Evolutionary conservation across 2,329 filamentous ascomycete genomes (phyloP).

Genomic region (Cercospora brassicicola): DNA sequence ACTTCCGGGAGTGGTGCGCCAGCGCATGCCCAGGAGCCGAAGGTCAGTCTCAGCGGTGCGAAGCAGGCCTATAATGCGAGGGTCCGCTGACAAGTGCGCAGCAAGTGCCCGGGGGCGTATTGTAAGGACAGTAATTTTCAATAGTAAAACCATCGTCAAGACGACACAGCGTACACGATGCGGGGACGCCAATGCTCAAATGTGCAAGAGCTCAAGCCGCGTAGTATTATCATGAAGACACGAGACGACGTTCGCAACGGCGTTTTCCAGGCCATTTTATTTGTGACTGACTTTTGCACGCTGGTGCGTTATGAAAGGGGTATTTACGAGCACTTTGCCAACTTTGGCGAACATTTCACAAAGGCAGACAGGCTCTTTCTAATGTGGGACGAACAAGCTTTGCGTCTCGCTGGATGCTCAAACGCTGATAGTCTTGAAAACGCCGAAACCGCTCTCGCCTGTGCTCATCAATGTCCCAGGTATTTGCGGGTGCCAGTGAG

Average conservation of each 20-base stretch:
- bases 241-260: not conserved
- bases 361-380: not conserved
- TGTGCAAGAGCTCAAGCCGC: slow-evolving; percentile 6
- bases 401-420: slow-evolving; percentile 19
- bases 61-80: not conserved
- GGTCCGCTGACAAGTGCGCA: slow-evolving; percentile 7
- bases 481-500: slow-evolving; percentile 97
- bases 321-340: not conserved
- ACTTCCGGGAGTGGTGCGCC: slow-evolving; percentile 19
- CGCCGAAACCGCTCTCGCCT: slow-evolving; percentile 76
- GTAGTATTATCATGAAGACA: slow-evolving; percentile 13
- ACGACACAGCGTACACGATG: not conserved
- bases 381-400: not conserved
- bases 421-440: slow-evolving; percentile 47
- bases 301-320: not conserved
- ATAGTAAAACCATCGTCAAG: not conserved
- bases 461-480: slow-evolving; percentile 86
- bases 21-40: slow-evolving; percentile 17
- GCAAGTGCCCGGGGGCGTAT: slow-evolving; percentile 25
- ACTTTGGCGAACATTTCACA: not conserved
- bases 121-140: slow-evolving; percentile 11
- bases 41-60: slow-evolving; percentile 12
- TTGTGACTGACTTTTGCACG: not conserved
- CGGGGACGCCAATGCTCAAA: not conserved
- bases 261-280: not conserved